These are phyloP conservation scores for Tylopilus sp. DNA, from an alignment of 768 basidiomycete species.

Conservation along the genomic window DNA sequence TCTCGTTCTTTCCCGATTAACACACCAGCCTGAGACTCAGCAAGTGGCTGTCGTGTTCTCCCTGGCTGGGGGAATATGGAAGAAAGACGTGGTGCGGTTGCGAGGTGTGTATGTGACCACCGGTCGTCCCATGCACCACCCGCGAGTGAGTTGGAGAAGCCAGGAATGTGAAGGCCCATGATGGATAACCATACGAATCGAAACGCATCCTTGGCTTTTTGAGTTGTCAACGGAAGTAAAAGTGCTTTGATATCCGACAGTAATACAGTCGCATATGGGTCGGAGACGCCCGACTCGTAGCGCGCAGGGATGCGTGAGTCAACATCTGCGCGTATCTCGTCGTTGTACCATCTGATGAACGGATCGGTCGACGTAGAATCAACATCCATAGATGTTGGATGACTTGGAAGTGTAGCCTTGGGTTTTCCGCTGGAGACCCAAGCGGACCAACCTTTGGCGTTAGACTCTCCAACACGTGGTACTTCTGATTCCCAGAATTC, in stretches of 20 bases:
- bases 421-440: conserved; percentile 52
- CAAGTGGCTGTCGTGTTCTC: conserved; percentile 33
- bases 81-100: conserved; percentile 42
- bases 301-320: conserved; percentile 47
- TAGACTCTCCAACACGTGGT: conserved; percentile 68
- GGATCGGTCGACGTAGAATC: conserved; percentile 48
- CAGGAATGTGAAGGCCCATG: conserved; percentile 70
- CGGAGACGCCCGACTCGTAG: conserved; percentile 47
- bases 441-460: conserved; percentile 63
- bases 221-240: conserved; percentile 46
- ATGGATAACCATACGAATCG: conserved; percentile 69
- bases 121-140: conserved; percentile 59
- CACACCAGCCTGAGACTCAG: conserved; percentile 64
- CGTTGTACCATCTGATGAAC: conserved; percentile 61
- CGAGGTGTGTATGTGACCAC: conserved; percentile 55
- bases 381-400: conserved; percentile 14
- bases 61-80: conserved; percentile 49
- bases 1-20: conserved; percentile 64
- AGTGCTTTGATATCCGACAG: conserved; percentile 68
- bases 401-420: conserved; percentile 17
- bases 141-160: conserved; percentile 46
- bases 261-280: conserved; percentile 72
- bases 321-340: conserved; percentile 51
- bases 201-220: conserved; percentile 50
- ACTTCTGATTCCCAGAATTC: conserved; percentile 83